phyloP scores from a whole-genome alignment of 768 basidiomycete genomes.

The Termitomyces sp. region DNA sequence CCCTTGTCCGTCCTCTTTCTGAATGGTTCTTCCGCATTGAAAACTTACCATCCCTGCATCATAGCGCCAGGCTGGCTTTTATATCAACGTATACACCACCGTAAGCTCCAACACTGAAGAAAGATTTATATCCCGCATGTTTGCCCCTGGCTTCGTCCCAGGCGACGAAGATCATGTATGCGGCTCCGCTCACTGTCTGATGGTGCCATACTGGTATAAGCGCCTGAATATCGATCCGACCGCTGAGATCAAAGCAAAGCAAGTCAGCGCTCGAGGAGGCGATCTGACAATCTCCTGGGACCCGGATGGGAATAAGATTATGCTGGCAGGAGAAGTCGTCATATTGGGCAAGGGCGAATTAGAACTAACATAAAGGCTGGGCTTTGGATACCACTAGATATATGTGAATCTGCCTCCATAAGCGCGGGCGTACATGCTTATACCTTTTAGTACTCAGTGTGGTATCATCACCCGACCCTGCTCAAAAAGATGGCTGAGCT shows the following conservation, averaged over 20 bases:
- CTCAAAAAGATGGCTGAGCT: background rate
- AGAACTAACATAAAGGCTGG: background rate
- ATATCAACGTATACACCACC: constrained; percentile 36
- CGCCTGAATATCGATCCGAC: constrained; percentile 27
- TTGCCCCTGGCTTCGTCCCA: constrained; percentile 31
- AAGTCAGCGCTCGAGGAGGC: constrained; percentile 45
- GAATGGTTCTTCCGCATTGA: background rate
- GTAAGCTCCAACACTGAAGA: constrained; percentile 25
- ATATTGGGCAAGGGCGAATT: constrained; percentile 28
- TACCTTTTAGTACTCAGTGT: too few species aligned
- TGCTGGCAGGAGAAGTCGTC: constrained; percentile 31
- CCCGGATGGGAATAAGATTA: constrained; percentile 24
- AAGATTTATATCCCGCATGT: constrained; percentile 48
- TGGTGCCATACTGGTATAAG: constrained; percentile 40
- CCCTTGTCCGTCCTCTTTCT: constrained; percentile 2
- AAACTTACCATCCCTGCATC: background rate
- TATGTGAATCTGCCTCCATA: background rate
- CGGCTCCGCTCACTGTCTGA: constrained; percentile 45
- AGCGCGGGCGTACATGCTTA: too few species aligned
- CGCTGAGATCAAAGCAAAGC: constrained; percentile 35
- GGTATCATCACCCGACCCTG: too few species aligned
- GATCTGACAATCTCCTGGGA: constrained; percentile 37
- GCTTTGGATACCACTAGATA: background rate
- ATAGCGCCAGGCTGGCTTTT: constrained; percentile 29
- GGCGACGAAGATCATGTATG: constrained; percentile 23